A percentile compares a stretch with the other conserved stretches of the same genome.
Evolutionary conservation across 2,329 filamentous ascomycete genomes (phyloP).

Genomic region (Aspergillus sp.): DNA sequence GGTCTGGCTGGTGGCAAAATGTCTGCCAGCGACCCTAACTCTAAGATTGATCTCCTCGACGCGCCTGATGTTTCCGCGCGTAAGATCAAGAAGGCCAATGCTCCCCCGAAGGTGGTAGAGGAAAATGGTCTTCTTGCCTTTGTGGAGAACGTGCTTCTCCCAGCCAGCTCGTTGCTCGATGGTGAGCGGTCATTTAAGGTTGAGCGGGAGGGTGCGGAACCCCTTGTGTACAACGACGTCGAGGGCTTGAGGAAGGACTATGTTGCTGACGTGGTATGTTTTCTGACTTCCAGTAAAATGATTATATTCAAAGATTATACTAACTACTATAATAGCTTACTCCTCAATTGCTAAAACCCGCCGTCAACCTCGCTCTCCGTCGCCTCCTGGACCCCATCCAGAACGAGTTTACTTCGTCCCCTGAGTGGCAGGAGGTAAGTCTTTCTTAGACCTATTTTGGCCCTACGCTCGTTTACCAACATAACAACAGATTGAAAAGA

Average conservation of each 20-base stretch:
- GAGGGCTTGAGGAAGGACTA: slow-evolving; percentile 72
- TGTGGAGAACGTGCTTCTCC: slow-evolving; percentile 77
- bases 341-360: slow-evolving; percentile 60
- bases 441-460: too few species aligned
- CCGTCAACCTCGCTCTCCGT: slow-evolving; percentile 66
- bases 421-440: slow-evolving; percentile 67
- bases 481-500: slow-evolving; percentile 18
- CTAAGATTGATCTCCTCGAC: slow-evolving; percentile 76
- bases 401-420: slow-evolving; percentile 59
- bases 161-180: slow-evolving; percentile 41
- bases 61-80: slow-evolving; percentile 63
- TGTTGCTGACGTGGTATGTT: slow-evolving; percentile 61
- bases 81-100: slow-evolving; percentile 79
- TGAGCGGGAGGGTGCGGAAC: slow-evolving; percentile 57
- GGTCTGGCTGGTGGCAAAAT: slow-evolving; percentile 79
- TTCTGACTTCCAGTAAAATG: background rate
- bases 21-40: slow-evolving; percentile 57
- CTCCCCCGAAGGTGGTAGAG: slow-evolving; percentile 68
- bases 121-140: slow-evolving; percentile 82
- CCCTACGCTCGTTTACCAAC: too few species aligned
- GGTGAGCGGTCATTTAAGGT: slow-evolving; percentile 60
- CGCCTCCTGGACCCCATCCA: slow-evolving; percentile 72
- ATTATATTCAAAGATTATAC: background rate
- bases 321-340: background rate
- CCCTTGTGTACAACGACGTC: slow-evolving; percentile 69